These are phyloP conservation scores for Sonneratia caseolaris DNA, from an alignment of 345 rosid species.

Conservation along the genomic window DNA sequence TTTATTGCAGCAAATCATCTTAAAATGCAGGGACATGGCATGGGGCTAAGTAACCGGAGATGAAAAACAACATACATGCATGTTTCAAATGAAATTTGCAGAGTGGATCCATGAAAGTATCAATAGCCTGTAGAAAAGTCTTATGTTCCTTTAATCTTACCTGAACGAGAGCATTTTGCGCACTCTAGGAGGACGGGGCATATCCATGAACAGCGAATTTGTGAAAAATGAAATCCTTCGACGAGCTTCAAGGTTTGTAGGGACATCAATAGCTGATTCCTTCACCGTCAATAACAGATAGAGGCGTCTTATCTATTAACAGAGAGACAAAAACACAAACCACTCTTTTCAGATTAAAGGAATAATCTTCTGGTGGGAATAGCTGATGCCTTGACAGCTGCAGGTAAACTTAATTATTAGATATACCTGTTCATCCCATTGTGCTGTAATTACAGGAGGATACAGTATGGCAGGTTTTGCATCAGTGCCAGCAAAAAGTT, in stretches of 20 bases:
- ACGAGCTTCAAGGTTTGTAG: slow-evolving; percentile 91
- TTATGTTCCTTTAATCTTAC: slow-evolving; percentile 13
- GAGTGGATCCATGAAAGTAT: background rate
- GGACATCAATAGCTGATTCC: slow-evolving; percentile 83
- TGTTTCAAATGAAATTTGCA: background rate
- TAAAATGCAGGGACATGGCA: background rate
- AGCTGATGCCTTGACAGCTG: background rate
- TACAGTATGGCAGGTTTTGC: slow-evolving; percentile 74
- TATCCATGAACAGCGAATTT: slow-evolving; percentile 92
- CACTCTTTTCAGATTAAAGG: background rate
- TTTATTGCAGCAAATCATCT: background rate
- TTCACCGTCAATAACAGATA: slow-evolving; percentile 84
- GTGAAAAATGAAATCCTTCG: slow-evolving; percentile 89
- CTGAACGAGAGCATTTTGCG: slow-evolving; percentile 96
- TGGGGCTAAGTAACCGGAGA: background rate
- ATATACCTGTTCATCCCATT: slow-evolving; percentile 91
- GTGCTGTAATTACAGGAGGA: slow-evolving; percentile 70
- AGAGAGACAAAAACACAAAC: slow-evolving; percentile 7
- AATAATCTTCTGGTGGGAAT: background rate
- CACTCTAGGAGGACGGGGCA: slow-evolving; percentile 91
- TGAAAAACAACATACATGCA: background rate
- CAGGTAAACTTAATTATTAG: background rate
- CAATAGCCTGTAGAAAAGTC: background rate
- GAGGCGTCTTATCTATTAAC: slow-evolving; percentile 72
- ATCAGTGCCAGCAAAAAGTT: slow-evolving; percentile 87